phyloP scores from a whole-genome alignment of 805 yeast genomes.

The Schwanniomyces yamadae region DNA sequence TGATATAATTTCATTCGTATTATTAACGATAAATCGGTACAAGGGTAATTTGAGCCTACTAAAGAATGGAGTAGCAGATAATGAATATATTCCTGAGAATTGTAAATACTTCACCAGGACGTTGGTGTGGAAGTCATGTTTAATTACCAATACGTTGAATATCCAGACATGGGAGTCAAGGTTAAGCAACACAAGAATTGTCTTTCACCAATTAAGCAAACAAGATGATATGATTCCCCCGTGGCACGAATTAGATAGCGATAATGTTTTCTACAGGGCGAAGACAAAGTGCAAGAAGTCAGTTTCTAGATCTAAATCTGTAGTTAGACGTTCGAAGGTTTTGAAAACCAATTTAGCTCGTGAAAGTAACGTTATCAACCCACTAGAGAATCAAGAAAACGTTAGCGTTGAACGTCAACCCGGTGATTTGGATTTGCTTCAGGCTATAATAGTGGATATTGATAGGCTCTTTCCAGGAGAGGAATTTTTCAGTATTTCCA shows the following conservation, averaged over 20 bases:
- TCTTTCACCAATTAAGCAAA: conserved; percentile 32
- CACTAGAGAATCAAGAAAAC: conserved; percentile 11
- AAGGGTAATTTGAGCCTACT: conserved; percentile 28
- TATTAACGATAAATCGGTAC: conserved; percentile 36
- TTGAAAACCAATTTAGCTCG: conserved; percentile 16
- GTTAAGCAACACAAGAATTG: conserved; percentile 29
- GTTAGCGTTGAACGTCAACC: conserved; percentile 7
- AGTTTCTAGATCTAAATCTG: conserved; percentile 5
- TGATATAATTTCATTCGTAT: conserved; percentile 34
- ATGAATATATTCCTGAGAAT: conserved; percentile 25
- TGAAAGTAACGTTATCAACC: conserved; percentile 18
- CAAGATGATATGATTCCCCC: conserved; percentile 34
- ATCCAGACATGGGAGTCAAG: conserved; percentile 32
- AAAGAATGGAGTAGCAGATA: conserved; percentile 25
- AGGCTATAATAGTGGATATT: conserved; percentile 48
- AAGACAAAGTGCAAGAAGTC: conserved; percentile 13
- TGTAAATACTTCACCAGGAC: conserved; percentile 26
- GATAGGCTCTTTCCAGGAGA: conserved; percentile 54
- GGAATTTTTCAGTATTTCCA: conserved; percentile 20
- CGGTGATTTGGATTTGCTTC: conserved; percentile 41
- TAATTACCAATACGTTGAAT: conserved; percentile 36
- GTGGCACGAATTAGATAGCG: conserved; percentile 35
- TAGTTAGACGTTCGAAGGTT: conserved; percentile 1
- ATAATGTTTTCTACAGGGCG: conserved; percentile 24
- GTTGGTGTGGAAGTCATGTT: conserved; percentile 38